Evolutionary conservation across 139 green algal genomes (phyloP), one percentile per base, ranked within the genome.

Genomic region (Chlorella ohadii): DNA sequence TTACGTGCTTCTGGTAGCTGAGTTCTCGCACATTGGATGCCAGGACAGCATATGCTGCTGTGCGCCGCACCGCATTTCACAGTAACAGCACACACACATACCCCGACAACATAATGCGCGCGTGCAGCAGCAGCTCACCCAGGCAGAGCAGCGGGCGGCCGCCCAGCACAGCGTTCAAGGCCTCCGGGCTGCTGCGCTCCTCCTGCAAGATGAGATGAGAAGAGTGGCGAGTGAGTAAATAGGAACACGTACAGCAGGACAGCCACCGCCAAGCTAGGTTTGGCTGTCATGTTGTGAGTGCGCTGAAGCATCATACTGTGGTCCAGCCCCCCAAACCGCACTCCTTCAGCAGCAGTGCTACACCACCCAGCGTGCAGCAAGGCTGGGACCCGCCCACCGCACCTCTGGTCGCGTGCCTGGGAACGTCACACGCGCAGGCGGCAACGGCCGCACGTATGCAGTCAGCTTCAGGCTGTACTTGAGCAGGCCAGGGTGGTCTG

Each of bases 391-490:
- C 6, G 44, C 11, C 2, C 51, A 59, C 51, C 75, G 13, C 57
- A 81, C 56, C 57, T 72, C 75, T 16, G 34, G 5, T 19, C 75
- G 75, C 0, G 51, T 20, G 0, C 34, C 71, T 2, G 74, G 59
- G 33, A 86, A 61, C 12, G n/a, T 51, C 7, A 95, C 78, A 4
- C 23, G 41, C 9, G 86, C 88, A 9, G 92, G 78, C 9, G 61
- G 9, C 31, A 93, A 67, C 7, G 91, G 79, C 33, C 92, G 72
- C 17, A 98, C 79, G 74, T 92, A 90, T 25, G 95, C 93, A 28
- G 17, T 64, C 72, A 98, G 90, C 38, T 93, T 86, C 72, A 92
- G 94, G 28, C 90, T 82, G 86, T 98, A 98, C 77, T 96, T 91
- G 56, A 97, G 79, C 73, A 98, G 88, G 15, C 79, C 84, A 5